Conservation (phyloP, 2,329 filamentous ascomycete species). For the Juglanconis oblonga region DNA sequence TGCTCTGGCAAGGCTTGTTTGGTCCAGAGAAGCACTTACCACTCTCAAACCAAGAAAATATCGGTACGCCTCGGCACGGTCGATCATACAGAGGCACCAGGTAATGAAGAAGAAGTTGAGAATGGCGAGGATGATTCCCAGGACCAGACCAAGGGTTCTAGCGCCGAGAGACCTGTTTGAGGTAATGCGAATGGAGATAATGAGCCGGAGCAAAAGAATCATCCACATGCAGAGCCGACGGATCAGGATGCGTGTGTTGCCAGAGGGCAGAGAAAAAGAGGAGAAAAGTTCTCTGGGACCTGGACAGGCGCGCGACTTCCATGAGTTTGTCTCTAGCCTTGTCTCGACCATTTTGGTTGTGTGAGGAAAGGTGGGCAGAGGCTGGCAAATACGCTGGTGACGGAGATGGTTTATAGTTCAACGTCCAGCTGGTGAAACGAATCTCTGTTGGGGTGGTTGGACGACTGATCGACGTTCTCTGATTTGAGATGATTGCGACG, state of each 20-base stretch:
- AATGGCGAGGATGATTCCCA: constrained; percentile 1
- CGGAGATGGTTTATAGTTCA: too few relatives aligned
- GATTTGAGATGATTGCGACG: too few relatives aligned
- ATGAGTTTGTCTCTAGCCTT: background rate
- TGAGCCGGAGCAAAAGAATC: constrained; percentile 2
- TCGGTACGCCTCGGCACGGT: constrained; percentile 9
- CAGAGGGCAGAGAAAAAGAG: constrained; percentile 1
- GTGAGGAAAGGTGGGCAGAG: background rate
- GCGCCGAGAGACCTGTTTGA: background rate
- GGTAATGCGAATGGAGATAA: constrained; percentile 2
- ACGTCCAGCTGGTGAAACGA: too few relatives aligned
- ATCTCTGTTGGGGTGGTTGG: too few relatives aligned
- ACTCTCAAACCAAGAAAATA: background rate
- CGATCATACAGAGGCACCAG: constrained; percentile 15
- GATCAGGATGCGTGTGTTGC: background rate
- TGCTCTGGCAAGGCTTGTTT: too few relatives aligned
- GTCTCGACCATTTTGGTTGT: background rate
- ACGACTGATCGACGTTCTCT: too few relatives aligned
- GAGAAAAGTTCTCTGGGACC: background rate
- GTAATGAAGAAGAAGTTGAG: constrained; percentile 2
- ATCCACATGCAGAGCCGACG: constrained; percentile 10
- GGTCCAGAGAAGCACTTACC: background rate
- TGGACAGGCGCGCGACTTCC: constrained; percentile 12
- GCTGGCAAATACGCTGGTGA: background rate
- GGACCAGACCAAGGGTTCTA: background rate